A percentile compares a stretch with the other conserved stretches of the same genome.
phyloP scores from a whole-genome alignment of 106 monocot species.

The Alisma plantagoaquatica region DNA sequence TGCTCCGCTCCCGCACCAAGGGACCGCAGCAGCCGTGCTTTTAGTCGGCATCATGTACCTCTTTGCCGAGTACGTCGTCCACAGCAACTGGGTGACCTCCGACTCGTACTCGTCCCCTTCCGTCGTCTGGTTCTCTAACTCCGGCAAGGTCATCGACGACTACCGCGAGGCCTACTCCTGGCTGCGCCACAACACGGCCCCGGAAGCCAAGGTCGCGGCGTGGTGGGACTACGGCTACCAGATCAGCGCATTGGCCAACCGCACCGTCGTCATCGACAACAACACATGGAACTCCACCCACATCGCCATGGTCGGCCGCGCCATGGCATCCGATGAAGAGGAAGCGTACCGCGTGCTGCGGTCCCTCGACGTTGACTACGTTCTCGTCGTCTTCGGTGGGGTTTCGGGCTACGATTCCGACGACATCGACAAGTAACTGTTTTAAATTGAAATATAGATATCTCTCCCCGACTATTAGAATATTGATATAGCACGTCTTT shows the following conservation, averaged over 20 bases:
- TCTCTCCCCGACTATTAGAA: neutral
- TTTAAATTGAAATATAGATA: neutral
- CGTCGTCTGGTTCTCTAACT: slow-evolving; percentile 1
- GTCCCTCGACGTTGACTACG: slow-evolving; percentile 15
- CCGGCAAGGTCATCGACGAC: slow-evolving; percentile 9
- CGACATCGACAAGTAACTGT: slow-evolving; percentile 11
- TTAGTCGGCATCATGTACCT: slow-evolving; percentile 10
- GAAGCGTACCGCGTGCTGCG: slow-evolving; percentile 10
- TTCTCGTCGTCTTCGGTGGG: slow-evolving; percentile 17
- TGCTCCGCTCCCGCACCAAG: slow-evolving; percentile 32
- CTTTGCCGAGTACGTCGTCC: slow-evolving; percentile 4
- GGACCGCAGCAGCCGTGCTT: neutral
- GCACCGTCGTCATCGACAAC: slow-evolving; percentile 15
- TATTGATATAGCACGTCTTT: too few relatives aligned
- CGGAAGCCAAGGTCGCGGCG: slow-evolving; percentile 12
- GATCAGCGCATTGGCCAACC: slow-evolving; percentile 11
- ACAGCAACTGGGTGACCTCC: slow-evolving; percentile 15
- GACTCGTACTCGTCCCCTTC: slow-evolving; percentile 11
- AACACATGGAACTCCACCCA: slow-evolving; percentile 21
- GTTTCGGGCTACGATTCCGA: slow-evolving; percentile 10
- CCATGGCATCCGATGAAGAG: slow-evolving; percentile 14
- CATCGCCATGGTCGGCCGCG: slow-evolving; percentile 14
- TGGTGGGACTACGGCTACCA: slow-evolving; percentile 26
- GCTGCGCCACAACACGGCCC: slow-evolving; percentile 11
- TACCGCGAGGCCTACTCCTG: slow-evolving; percentile 14